A percentile compares a stretch with the other conserved stretches of the same genome.
Conservation (phyloP, 495 filamentous ascomycete species). For the Xylaria telfairii region DNA sequence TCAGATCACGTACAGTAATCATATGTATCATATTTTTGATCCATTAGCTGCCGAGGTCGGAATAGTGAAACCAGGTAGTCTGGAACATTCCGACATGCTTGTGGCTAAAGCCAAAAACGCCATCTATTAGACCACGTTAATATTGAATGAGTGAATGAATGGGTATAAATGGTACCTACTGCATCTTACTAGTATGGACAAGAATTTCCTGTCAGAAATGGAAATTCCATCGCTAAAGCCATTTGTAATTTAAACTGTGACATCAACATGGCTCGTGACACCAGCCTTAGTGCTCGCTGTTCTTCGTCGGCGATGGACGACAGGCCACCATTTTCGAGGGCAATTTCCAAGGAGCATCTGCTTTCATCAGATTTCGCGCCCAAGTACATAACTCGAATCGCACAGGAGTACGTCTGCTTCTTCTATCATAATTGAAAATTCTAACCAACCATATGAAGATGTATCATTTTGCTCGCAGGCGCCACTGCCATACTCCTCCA, state of each 20-base stretch:
- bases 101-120: neutral
- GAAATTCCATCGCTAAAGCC: neutral
- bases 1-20: neutral
- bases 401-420: conserved; percentile 35
- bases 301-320: neutral
- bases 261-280: neutral
- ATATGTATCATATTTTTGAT: neutral
- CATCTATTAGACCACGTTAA: too few species aligned
- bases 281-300: neutral
- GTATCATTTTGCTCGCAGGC: conserved; percentile 46
- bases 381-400: conserved; percentile 42
- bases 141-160: too few species aligned
- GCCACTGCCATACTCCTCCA: conserved; percentile 50
- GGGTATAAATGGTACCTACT: too few species aligned
- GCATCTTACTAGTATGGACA: neutral
- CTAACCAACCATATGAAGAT: neutral
- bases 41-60: neutral
- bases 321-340: neutral
- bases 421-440: neutral
- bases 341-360: conserved; percentile 23
- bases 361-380: conserved; percentile 33
- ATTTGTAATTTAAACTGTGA: neutral
- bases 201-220: neutral
- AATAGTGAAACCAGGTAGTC: too few species aligned
- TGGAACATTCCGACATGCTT: neutral